Conservation (phyloP, 768 basidiomycete species). For the Tulasnella sp. region DNA sequence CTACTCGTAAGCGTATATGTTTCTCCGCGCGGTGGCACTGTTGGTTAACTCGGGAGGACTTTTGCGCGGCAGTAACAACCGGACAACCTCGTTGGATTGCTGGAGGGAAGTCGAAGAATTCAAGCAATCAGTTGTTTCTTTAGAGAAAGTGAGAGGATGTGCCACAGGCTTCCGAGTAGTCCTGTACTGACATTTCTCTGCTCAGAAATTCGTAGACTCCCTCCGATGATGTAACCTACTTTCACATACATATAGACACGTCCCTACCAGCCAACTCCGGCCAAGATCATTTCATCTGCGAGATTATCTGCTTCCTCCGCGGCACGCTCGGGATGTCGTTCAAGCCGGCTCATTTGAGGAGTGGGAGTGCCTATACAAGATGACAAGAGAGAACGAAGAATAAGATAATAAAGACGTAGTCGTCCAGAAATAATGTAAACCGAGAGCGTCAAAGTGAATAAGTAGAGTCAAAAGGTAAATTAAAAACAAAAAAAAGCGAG, state of each 20-base stretch:
- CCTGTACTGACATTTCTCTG: not conserved
- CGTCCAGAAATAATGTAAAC: constrained; percentile 5
- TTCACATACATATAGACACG: not conserved
- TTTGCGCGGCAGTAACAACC: constrained; percentile 41
- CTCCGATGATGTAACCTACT: constrained; percentile 24
- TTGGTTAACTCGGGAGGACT: constrained; percentile 6
- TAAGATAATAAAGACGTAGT: not conserved
- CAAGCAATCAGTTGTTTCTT: constrained; percentile 59
- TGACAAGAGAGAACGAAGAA: constrained; percentile 9
- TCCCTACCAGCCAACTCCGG: not conserved
- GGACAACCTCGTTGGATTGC: constrained; percentile 61
- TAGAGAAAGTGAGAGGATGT: constrained; percentile 57
- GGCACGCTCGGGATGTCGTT: not conserved
- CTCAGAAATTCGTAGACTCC: constrained; percentile 33
- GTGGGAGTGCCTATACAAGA: not conserved
- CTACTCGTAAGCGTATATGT: constrained; percentile 54
- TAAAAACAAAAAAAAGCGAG: not conserved
- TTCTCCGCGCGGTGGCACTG: not conserved
- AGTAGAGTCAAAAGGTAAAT: constrained; percentile 7
- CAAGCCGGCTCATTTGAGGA: not conserved
- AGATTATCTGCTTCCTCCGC: not conserved
- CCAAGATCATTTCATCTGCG: not conserved
- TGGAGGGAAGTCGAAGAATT: constrained; percentile 69
- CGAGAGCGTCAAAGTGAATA: not conserved
- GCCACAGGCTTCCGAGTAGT: not conserved